A percentile compares a stretch with the other conserved stretches of the same genome.
These are phyloP conservation scores for Carex pumila DNA, from an alignment of 176 grass and related monocot species.

Conservation along the genomic window DNA sequence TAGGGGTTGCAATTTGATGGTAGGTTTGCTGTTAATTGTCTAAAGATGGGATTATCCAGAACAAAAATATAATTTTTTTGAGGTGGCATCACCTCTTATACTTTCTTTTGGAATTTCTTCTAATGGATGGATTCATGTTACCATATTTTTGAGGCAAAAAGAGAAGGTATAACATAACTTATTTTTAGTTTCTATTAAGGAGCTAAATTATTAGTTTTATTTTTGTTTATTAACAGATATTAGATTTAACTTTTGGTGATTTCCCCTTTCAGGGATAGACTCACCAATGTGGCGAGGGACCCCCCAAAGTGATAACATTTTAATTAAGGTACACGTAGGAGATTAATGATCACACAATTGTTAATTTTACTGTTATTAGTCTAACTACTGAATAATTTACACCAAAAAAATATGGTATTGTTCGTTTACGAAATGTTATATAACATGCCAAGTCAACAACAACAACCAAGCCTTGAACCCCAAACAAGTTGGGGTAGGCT, in stretches of 20 bases:
- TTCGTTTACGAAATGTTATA: neutral
- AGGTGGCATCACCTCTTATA: too few relatives aligned
- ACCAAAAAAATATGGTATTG: neutral
- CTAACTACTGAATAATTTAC: neutral
- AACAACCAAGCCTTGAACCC: too few relatives aligned
- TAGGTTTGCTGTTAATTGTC: too few relatives aligned
- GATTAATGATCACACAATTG: neutral
- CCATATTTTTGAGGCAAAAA: neutral
- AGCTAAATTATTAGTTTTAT: conserved; percentile 5
- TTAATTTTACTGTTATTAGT: neutral
- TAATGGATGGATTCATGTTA: neutral
- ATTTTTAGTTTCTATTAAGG: neutral
- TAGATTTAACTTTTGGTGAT: conserved; percentile 23
- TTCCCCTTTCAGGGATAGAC: conserved; percentile 62
- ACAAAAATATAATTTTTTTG: too few relatives aligned
- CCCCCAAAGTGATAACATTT: conserved; percentile 47
- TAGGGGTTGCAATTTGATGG: too few relatives aligned
- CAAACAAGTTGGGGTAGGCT: too few relatives aligned
- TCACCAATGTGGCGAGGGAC: conserved; percentile 80
- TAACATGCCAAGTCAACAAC: neutral
- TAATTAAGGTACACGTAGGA: conserved; percentile 74
- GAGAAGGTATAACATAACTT: neutral
- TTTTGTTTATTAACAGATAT: neutral
- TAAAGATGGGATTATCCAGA: too few relatives aligned
- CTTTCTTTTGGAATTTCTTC: too few relatives aligned